These are phyloP conservation scores for Fusarium nanum DNA, from an alignment of 2,329 filamentous ascomycete species.

Conservation along the genomic window DNA sequence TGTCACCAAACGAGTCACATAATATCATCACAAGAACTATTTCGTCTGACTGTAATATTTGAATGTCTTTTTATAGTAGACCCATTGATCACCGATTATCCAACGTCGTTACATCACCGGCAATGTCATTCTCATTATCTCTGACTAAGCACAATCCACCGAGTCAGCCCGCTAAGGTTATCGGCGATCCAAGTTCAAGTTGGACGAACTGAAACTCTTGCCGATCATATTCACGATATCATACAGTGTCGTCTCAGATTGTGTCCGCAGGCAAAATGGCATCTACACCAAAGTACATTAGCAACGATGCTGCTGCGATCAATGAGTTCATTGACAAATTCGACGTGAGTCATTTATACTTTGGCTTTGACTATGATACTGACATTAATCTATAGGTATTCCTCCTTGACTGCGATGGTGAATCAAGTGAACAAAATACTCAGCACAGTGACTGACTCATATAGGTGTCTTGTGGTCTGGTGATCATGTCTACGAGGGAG, in stretches of 20 bases:
- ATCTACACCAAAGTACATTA: conserved; percentile 71
- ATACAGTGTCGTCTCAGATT: not conserved
- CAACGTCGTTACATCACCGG: conserved; percentile 2
- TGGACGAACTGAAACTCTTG: conserved; percentile 6
- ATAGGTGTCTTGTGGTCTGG: conserved; percentile 96
- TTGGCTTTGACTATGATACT: not conserved
- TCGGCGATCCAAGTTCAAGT: conserved; percentile 1
- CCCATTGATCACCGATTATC: not conserved
- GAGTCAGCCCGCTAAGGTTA: conserved; percentile 14
- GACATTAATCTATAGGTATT: conserved; percentile 73
- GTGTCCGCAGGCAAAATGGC: conserved; percentile 39
- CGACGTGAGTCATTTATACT: conserved; percentile 74
- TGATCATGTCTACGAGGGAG: conserved; percentile 86
- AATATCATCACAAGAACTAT: not conserved
- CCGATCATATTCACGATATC: not conserved
- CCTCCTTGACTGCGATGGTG: conserved; percentile 97
- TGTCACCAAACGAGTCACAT: not conserved
- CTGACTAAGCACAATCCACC: conserved; percentile 31
- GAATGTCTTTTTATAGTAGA: not conserved
- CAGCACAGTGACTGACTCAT: conserved; percentile 15
- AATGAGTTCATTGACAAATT: conserved; percentile 89
- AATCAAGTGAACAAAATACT: conserved; percentile 32
- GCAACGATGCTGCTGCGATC: conserved; percentile 80
- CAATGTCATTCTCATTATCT: conserved; percentile 4
- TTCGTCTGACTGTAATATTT: not conserved